Percentiles rank a stretch among this genome's conserved stretches.
Conservation (phyloP, 371 early-diverging fungal species). For the Choanephora cucurbitarum region DNA sequence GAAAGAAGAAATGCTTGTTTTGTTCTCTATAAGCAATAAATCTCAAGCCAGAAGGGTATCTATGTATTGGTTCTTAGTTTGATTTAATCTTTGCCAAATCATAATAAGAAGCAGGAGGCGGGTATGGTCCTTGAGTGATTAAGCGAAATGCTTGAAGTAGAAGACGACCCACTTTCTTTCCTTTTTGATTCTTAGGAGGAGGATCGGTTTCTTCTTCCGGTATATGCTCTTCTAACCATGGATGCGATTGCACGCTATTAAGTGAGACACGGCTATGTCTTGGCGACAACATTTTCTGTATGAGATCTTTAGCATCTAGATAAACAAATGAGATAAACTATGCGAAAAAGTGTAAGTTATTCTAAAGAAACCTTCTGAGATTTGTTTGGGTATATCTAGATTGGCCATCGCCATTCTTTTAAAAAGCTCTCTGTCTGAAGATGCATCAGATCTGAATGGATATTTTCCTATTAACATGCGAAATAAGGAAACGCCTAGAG, state of each 20-base stretch:
- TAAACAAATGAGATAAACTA: no score
- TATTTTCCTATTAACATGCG: slow-evolving; percentile 42
- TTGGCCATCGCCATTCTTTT: slow-evolving; percentile 40
- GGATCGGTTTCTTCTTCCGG: background rate
- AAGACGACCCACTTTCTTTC: background rate
- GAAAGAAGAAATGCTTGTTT: no score
- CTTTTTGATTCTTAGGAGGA: background rate
- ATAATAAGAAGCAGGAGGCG: slow-evolving; percentile 28
- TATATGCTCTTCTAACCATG: slow-evolving; percentile 42
- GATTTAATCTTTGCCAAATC: slow-evolving; percentile 10
- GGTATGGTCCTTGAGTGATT: slow-evolving; percentile 39
- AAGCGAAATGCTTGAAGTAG: slow-evolving; percentile 19
- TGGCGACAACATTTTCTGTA: slow-evolving; percentile 46
- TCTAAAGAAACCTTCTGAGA: slow-evolving; percentile 9
- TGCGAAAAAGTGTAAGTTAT: no score
- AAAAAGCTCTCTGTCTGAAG: slow-evolving; percentile 31
- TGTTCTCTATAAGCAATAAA: no score
- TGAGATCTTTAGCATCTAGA: slow-evolving; percentile 46
- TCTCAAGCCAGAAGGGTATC: no score
- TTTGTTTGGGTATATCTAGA: slow-evolving; percentile 15
- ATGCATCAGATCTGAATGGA: slow-evolving; percentile 31
- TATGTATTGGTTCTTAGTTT: no score
- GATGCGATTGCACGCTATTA: slow-evolving; percentile 44
- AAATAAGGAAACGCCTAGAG: slow-evolving; percentile 46
- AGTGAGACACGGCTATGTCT: slow-evolving; percentile 35